Conservation (phyloP, 805 yeast genomes). For the Nematodospora valgi region DNA sequence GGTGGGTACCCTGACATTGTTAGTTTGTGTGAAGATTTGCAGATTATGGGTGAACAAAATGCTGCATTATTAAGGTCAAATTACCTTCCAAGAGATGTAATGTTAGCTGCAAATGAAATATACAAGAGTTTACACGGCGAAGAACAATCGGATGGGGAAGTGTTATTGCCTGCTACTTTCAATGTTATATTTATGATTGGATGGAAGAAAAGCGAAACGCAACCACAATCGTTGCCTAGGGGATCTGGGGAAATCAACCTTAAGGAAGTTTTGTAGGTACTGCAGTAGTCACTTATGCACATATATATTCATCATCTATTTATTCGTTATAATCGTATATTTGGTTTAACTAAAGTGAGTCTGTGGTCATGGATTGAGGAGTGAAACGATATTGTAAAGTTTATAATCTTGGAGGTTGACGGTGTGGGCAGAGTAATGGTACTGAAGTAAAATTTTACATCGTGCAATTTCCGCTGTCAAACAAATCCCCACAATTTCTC, state of each 20-base stretch:
- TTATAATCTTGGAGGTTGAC: no score
- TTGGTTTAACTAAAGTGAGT: no score
- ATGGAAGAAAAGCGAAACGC: slow-evolving; percentile 71
- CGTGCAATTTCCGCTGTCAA: no score
- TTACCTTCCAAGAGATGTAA: slow-evolving; percentile 50
- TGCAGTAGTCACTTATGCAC: no score
- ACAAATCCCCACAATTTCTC: no score
- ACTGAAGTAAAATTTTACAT: no score
- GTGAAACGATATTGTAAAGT: no score
- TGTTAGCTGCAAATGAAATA: slow-evolving; percentile 74
- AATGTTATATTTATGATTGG: slow-evolving; percentile 82
- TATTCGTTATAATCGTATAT: no score
- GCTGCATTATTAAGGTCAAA: slow-evolving; percentile 52
- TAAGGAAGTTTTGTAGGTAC: slow-evolving; percentile 52
- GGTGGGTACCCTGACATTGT: slow-evolving; percentile 69
- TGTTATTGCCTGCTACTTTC: slow-evolving; percentile 73
- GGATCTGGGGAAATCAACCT: slow-evolving; percentile 69
- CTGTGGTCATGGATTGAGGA: no score
- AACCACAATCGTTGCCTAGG: slow-evolving; percentile 69
- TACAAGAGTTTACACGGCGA: slow-evolving; percentile 72
- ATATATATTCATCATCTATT: neutral
- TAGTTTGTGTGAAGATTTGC: slow-evolving; percentile 66
- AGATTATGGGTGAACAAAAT: slow-evolving; percentile 82
- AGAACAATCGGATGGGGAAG: slow-evolving; percentile 40
- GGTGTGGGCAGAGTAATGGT: no score